Evolutionary conservation across 2,329 filamentous ascomycete species (phyloP).

Genomic region (Penicillium sp.): DNA sequence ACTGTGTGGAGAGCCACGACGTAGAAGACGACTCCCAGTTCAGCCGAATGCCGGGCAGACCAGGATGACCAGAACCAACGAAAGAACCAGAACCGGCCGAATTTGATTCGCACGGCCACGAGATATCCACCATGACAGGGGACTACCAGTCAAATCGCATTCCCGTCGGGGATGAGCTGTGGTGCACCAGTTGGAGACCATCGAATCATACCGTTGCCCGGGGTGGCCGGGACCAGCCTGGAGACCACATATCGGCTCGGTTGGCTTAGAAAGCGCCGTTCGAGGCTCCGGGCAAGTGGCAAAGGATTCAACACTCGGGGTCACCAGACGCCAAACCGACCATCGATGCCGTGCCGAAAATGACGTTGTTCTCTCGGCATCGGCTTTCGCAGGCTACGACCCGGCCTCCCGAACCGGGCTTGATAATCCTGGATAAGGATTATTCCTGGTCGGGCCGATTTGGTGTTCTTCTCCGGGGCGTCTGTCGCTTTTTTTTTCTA

Average conservation of each 20-base stretch:
- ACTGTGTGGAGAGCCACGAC: constrained; percentile 26
- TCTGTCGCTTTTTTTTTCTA: not conserved
- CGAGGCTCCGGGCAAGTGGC: not conserved
- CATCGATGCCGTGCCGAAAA: constrained; percentile 8
- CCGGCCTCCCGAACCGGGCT: not conserved
- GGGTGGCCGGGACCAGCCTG: constrained; percentile 11
- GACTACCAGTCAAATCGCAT: constrained; percentile 22
- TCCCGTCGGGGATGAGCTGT: constrained; percentile 21
- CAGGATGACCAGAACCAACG: constrained; percentile 15
- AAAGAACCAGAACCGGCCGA: constrained; percentile 22
- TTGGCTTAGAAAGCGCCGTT: not conserved
- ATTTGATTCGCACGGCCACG: constrained; percentile 25
- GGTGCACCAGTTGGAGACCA: constrained; percentile 24
- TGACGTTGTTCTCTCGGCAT: constrained; percentile 18
- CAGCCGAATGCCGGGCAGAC: constrained; percentile 8
- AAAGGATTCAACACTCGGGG: constrained; percentile 10
- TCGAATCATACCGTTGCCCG: constrained; percentile 11
- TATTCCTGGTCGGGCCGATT: not conserved
- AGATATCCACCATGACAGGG: constrained; percentile 16
- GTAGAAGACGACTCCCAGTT: constrained; percentile 15
- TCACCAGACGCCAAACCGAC: not conserved
- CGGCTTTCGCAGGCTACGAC: not conserved
- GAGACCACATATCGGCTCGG: not conserved
- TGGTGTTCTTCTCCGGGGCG: not conserved
- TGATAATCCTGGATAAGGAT: no score